A percentile compares a stretch with the other conserved stretches of the same genome.
These are phyloP conservation scores for Venturiaceae sp. DNA, from an alignment of 2,329 filamentous ascomycete genomes.

Conservation along the genomic window DNA sequence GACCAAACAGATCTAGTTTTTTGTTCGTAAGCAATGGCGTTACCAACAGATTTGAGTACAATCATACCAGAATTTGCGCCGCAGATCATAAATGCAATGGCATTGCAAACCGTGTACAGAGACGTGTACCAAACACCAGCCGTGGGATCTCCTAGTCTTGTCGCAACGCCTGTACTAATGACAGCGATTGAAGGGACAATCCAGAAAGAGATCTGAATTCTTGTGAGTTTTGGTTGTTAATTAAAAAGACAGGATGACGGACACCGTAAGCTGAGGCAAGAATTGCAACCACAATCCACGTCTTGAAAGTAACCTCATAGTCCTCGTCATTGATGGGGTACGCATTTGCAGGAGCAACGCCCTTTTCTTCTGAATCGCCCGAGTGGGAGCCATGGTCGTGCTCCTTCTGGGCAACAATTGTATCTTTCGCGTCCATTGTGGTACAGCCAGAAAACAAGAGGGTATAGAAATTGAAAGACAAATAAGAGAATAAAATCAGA, in stretches of 20 bases:
- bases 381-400: neutral
- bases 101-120: constrained; percentile 14
- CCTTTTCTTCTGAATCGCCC: no score
- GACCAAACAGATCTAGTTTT: constrained; percentile 11
- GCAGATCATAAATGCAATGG: constrained; percentile 12
- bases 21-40: neutral
- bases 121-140: constrained; percentile 11
- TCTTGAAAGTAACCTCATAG: constrained; percentile 17
- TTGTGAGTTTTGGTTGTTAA: neutral
- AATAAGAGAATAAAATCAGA: no score
- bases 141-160: constrained; percentile 11
- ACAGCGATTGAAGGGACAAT: constrained; percentile 19
- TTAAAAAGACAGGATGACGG: neutral
- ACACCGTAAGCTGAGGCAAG: constrained; percentile 5
- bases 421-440: neutral
- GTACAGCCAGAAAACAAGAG: neutral
- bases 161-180: constrained; percentile 14
- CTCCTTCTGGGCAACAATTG: neutral
- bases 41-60: neutral
- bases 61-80: neutral
- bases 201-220: constrained; percentile 15
- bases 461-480: no score
- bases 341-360: neutral
- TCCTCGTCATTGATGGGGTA: constrained; percentile 9
- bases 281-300: constrained; percentile 19